A percentile compares a stretch with the other conserved stretches of the same genome.
These are phyloP conservation scores for Trametes versicolor DNA, from an alignment of 1,284 basidiomycete genomes.

Conservation along the genomic window DNA sequence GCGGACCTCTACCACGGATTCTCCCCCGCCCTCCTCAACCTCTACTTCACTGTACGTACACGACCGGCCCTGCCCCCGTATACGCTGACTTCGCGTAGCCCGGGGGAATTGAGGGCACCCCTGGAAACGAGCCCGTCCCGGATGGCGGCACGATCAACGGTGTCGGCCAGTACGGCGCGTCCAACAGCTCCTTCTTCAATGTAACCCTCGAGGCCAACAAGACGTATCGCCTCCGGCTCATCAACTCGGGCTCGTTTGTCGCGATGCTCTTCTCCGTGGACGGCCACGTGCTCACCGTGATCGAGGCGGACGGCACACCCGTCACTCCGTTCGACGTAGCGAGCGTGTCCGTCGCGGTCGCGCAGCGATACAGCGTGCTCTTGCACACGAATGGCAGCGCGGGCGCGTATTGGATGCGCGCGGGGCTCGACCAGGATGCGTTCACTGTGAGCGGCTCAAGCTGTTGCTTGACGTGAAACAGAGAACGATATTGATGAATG, in stretches of 20 bases:
- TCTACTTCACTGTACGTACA: conserved; percentile 44
- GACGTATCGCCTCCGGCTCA: conserved; percentile 60
- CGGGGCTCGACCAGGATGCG: conserved; percentile 48
- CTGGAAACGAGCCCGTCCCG: conserved; percentile 52
- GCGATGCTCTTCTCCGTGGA: conserved; percentile 56
- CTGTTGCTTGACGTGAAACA: conserved; percentile 24
- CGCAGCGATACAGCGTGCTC: conserved; percentile 59
- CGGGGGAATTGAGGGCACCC: conserved; percentile 45
- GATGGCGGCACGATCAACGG: conserved; percentile 51
- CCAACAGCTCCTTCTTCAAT: conserved; percentile 42
- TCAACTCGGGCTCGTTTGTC: conserved; percentile 59
- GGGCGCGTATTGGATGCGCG: conserved; percentile 53
- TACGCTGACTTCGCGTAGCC: conserved; percentile 30
- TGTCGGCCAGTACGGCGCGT: conserved; percentile 44
- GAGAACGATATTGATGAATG: conserved; percentile 1
- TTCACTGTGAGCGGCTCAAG: conserved; percentile 42
- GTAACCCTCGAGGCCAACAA: conserved; percentile 37
- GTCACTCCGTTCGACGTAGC: conserved; percentile 50
- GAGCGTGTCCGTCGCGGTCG: conserved; percentile 51
- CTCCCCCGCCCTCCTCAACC: conserved; percentile 41
- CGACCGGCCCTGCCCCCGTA: background rate
- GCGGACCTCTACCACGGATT: conserved; percentile 50
- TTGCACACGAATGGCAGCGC: conserved; percentile 47
- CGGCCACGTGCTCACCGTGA: conserved; percentile 53
- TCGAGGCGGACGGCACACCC: conserved; percentile 58